phyloP scores from a whole-genome alignment of 1,284 basidiomycete genomes.

The Hemileia vastatrix region DNA sequence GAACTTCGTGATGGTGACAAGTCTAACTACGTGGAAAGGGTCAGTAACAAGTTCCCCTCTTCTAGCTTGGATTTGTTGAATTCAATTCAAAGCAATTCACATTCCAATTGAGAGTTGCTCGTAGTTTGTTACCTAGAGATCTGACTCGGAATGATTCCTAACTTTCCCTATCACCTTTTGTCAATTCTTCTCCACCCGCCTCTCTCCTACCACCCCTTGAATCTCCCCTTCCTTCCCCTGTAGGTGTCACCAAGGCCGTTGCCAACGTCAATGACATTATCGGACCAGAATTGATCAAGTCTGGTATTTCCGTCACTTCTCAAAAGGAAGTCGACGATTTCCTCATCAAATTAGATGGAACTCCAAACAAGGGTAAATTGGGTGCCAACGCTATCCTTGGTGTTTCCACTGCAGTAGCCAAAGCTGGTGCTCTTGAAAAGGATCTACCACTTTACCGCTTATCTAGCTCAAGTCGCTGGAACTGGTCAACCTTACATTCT shows the following conservation, averaged over 20 bases:
- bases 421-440: slow-evolving; percentile 87
- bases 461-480: slow-evolving; percentile 85
- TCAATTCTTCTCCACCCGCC: too few relatives aligned
- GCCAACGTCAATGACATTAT: slow-evolving; percentile 86
- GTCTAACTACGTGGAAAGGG: slow-evolving; percentile 90
- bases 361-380: slow-evolving; percentile 96
- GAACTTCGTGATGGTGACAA: slow-evolving; percentile 97
- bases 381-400: slow-evolving; percentile 98
- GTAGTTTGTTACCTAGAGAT: too few relatives aligned
- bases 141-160: too few relatives aligned
- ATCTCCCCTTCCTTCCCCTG: not conserved
- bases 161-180: not conserved
- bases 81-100: too few relatives aligned
- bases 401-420: slow-evolving; percentile 88
- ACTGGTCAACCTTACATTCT: slow-evolving; percentile 84
- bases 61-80: too few relatives aligned
- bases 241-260: slow-evolving; percentile 87
- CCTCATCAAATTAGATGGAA: slow-evolving; percentile 95
- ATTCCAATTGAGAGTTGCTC: too few relatives aligned
- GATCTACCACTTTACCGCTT: too few relatives aligned
- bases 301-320: slow-evolving; percentile 71
- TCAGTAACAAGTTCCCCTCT: slow-evolving; percentile 47
- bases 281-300: slow-evolving; percentile 76
- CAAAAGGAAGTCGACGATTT: slow-evolving; percentile 97
- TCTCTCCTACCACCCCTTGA: too few relatives aligned